Evolutionary conservation across 2,329 filamentous ascomycete species (phyloP), one percentile per base, ranked within the genome.

Genomic region (Ophiostoma sp.): DNA sequence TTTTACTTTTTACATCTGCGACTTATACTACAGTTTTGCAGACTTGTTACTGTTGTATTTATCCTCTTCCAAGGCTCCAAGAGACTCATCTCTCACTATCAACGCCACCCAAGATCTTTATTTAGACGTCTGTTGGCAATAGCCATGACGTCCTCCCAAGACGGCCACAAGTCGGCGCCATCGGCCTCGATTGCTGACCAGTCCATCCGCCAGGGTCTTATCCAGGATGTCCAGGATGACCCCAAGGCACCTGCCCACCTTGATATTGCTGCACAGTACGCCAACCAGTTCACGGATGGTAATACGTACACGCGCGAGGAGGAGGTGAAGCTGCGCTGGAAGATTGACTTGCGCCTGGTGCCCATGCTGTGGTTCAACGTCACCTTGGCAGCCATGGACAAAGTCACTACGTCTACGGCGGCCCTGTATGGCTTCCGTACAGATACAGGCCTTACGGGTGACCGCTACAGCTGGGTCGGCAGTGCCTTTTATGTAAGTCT

Each of bases 401-500:
- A 71, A 69, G 68, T 70, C 35, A 71, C 69, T 39, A 64, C 72
- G 44, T 82, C 80, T 13, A 68, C 67, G 52, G 70, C 70, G 78
- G 80, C 80, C 15, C 75, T 82, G 0, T 83, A 82, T 69, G 81
- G 81, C 0, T 74, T 83, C 15, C 75, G 78, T 1, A 76, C 75
- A 4, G 82, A 84, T 69, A 76, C 83, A 4, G 76, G 76, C 0
- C 77, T 85, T 8, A 62, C 41, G 0, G 82, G 82, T 20, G 77
- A 80, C 65, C 78, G 80, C 10, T 85, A 83, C 74, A 80, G 81
- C 13, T 80, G 80, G 72, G 77, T 79, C 0, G 78, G 81, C 0
- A 75, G 80, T 5, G 83, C 84, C 67, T 84, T 84, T 75, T 84
- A 84, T 72, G 76, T 83, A 6, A 82, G 82, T 0, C 83, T 82